These are phyloP conservation scores for Ilyonectria robusta DNA, from an alignment of 2,329 filamentous ascomycete genomes.

Conservation along the genomic window DNA sequence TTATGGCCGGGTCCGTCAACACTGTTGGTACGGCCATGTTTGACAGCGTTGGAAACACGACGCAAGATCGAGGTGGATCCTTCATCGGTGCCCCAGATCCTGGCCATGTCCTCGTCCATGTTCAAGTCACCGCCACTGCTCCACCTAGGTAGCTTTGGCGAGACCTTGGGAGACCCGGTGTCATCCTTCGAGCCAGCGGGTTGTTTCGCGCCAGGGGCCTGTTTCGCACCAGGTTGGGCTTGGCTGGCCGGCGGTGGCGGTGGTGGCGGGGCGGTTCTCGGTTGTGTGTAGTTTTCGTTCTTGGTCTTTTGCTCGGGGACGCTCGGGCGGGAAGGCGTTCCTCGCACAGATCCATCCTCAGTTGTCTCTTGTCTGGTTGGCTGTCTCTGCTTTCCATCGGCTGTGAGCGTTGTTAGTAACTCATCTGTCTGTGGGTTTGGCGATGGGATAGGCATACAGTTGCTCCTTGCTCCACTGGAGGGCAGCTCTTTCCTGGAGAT, in stretches of 20 bases:
- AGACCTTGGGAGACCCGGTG: conserved; percentile 63
- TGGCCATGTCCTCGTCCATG: conserved; percentile 95
- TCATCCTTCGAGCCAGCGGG: conserved; percentile 61
- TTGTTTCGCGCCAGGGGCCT: conserved; percentile 64
- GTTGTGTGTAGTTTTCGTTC: conserved; percentile 71
- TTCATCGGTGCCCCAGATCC: conserved; percentile 86
- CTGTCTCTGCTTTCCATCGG: conserved; percentile 46
- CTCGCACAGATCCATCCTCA: conserved; percentile 44
- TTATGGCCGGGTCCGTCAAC: conserved; percentile 68
- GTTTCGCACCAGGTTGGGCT: conserved; percentile 59
- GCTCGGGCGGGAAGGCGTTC: conserved; percentile 41
- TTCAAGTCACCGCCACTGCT: conserved; percentile 90
- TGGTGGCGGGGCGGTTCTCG: conserved; percentile 68
- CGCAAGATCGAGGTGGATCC: conserved; percentile 85
- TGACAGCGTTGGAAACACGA: conserved; percentile 92
- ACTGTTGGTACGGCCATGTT: conserved; percentile 91
- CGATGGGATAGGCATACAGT: conserved; percentile 55
- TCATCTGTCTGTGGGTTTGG: neutral
- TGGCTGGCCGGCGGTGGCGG: conserved; percentile 63
- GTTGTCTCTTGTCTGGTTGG: conserved; percentile 39
- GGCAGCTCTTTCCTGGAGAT: conserved; percentile 77
- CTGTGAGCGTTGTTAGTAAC: conserved; percentile 38
- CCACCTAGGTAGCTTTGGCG: conserved; percentile 79
- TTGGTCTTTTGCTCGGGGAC: conserved; percentile 42
- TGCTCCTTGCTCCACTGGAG: conserved; percentile 53